Conservation (phyloP, 768 basidiomycete species). For the Coprinopsis sp. region DNA sequence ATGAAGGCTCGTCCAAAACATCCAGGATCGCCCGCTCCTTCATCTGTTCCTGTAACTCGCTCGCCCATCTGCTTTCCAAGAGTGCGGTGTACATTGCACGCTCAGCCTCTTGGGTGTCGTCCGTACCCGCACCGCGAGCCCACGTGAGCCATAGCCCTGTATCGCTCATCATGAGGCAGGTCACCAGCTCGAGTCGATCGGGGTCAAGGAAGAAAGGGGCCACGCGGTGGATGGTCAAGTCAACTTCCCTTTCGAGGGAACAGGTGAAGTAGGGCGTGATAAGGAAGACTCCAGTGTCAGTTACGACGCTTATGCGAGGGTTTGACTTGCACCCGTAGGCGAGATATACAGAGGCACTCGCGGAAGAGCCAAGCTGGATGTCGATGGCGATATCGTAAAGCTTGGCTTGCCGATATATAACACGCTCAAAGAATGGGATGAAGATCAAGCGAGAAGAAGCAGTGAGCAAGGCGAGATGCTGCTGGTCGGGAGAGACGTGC, state of each 20-base stretch:
- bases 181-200: slow-evolving; percentile 26
- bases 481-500: slow-evolving; percentile 45
- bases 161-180: slow-evolving; percentile 53
- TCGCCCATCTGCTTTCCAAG: too few relatives aligned
- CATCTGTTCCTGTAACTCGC: too few relatives aligned
- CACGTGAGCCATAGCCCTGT: slow-evolving; percentile 50
- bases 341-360: slow-evolving; percentile 41
- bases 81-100: too few relatives aligned
- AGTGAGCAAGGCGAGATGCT: slow-evolving; percentile 40
- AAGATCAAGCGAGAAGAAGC: slow-evolving; percentile 37
- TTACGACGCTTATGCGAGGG: slow-evolving; percentile 37
- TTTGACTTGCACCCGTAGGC: slow-evolving; percentile 37
- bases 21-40: too few relatives aligned
- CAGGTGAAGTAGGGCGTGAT: slow-evolving; percentile 12
- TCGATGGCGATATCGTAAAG: slow-evolving; percentile 33
- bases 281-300: slow-evolving; percentile 32
- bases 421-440: slow-evolving; percentile 37
- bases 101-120: too few relatives aligned
- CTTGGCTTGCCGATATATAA: slow-evolving; percentile 20
- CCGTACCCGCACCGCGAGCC: too few relatives aligned
- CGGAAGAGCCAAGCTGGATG: slow-evolving; percentile 36
- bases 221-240: slow-evolving; percentile 7
- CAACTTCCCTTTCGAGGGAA: slow-evolving; percentile 7
- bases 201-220: slow-evolving; percentile 26
- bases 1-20: too few relatives aligned